Evolutionary conservation across 2,329 filamentous ascomycete genomes (phyloP).

Genomic region (Thielaviopsis populi): DNA sequence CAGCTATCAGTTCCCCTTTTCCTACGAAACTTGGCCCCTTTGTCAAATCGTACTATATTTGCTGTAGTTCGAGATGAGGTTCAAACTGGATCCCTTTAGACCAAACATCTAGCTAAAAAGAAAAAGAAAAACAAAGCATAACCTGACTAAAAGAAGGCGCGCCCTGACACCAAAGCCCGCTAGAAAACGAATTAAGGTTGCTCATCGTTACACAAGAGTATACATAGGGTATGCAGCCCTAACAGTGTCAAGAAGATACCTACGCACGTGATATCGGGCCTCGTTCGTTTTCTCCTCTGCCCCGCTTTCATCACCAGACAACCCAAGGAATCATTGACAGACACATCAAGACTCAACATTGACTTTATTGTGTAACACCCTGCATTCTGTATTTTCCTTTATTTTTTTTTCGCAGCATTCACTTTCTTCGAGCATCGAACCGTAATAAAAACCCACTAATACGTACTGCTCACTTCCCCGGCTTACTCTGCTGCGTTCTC

Average conservation of each 20-base stretch:
- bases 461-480: too few relatives aligned
- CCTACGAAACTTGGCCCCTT: background rate
- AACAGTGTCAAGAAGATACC: too few relatives aligned
- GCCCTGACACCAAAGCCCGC: background rate
- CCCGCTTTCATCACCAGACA: background rate
- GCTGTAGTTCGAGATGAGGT: background rate
- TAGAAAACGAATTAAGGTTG: background rate
- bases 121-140: too few relatives aligned
- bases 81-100: slow-evolving; percentile 1
- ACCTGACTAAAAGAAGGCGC: background rate
- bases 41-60: background rate
- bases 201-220: background rate
- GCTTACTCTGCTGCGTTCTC: background rate
- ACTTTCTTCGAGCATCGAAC: background rate
- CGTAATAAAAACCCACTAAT: too few relatives aligned
- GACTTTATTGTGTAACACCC: background rate
- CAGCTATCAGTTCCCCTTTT: background rate
- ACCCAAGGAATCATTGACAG: background rate
- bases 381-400: background rate
- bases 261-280: background rate
- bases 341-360: background rate
- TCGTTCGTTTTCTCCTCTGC: background rate
- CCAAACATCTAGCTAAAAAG: background rate
- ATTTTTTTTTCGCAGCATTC: background rate
- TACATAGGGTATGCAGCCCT: background rate